Evolutionary conservation across 179 eudicot genomes (phyloP).

Genomic region (Silene coronaria): DNA sequence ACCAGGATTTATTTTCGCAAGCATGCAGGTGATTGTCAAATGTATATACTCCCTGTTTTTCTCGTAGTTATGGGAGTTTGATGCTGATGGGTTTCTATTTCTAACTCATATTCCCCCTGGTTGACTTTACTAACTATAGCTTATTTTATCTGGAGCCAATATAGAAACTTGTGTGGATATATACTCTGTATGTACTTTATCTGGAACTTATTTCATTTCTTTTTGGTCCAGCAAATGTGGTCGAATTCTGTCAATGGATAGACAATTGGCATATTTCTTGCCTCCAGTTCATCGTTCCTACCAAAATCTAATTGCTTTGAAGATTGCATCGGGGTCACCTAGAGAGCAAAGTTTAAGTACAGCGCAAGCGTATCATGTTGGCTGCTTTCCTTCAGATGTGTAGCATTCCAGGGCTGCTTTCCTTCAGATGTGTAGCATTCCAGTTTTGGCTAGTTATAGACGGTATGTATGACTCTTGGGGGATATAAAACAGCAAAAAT

Average conservation of each 20-base stretch:
- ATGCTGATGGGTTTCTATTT: too few species aligned
- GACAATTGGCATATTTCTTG: constrained; percentile 54
- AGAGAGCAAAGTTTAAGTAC: constrained; percentile 33
- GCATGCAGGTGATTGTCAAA: constrained; percentile 62
- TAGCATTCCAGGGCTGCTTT: constrained; percentile 49
- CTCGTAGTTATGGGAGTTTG: neutral
- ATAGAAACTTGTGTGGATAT: too few species aligned
- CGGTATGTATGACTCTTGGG: constrained; percentile 13
- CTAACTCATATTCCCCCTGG: too few species aligned
- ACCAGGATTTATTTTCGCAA: constrained; percentile 58
- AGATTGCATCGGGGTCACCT: constrained; percentile 25
- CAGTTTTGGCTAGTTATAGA: neutral
- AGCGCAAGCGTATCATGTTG: constrained; percentile 55
- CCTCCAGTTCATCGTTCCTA: constrained; percentile 86
- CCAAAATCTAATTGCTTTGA: constrained; percentile 37
- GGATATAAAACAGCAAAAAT: neutral
- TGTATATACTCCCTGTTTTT: neutral
- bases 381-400: constrained; percentile 62
- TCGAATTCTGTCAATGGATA: constrained; percentile 68
- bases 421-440: constrained; percentile 47
- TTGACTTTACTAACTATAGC: too few species aligned
- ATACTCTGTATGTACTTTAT: neutral
- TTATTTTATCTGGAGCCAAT: too few species aligned
- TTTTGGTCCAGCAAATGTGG: constrained; percentile 73
- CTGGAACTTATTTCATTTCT: constrained; percentile 7